Evolutionary conservation across 75 land plant genomes (phyloP), one percentile per base, ranked within the genome.

Genomic region (Larix kaempferi): DNA sequence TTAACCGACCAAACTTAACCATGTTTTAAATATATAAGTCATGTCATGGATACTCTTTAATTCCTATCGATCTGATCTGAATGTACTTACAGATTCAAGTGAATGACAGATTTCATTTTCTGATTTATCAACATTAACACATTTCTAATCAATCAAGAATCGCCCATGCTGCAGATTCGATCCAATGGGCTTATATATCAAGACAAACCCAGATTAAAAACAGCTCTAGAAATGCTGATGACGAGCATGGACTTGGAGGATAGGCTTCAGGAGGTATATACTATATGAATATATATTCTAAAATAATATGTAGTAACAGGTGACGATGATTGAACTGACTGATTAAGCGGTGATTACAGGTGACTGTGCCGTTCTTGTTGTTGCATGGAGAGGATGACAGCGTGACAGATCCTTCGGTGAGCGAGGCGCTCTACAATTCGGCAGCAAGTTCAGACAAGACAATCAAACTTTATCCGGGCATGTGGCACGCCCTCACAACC

Each of bases 351-450:
- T 33, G 22, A 39, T 16, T 54, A 35, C 84, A 93, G 93, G 85
- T 93, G 52, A 93, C 75, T 10, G 14, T 93, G 27, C 93, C 95
- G 27, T 93, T 93, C 89, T 81, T 89, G n/a, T 89, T 93, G 26
- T 78, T 93, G 13, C 95, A 93, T 55, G 95, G 95, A 0, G 91
- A 85, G 72, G 91, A 87, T 10, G 95, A 93, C 80, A 89, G 71
- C 57, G 93, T 91, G 73, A 91, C 91, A 16, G 93, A 91, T 74
- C 93, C 95, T n/a, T 85, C 83, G n/a, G 87, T 93, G 75, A 93
- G 95, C 86, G 63, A 82, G 44, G 93, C 89, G 12, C 80, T 93
- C 41, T 91, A 91, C 78, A 84, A 87, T 75, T 52, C 56, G 35
- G 93, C 93, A 14, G 74, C 83, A 52, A 91, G 89, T 77, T 25